Percentiles rank a stretch among this genome's conserved stretches.
Conservation (phyloP, 441 rosid genomes). For the Geranium incanum region DNA sequence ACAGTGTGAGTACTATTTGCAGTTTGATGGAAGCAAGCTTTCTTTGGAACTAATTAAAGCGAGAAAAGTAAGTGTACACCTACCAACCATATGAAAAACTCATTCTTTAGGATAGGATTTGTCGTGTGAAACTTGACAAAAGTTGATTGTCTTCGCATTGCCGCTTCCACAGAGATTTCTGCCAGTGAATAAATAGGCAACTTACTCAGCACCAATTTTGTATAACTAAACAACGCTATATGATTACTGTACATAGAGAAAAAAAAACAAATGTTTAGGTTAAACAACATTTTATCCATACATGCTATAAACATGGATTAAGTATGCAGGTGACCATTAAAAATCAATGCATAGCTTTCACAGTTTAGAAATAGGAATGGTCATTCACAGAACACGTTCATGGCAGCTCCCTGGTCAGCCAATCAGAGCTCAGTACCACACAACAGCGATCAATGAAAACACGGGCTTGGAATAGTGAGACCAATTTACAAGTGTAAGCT, state of each 20-base stretch:
- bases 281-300: background rate
- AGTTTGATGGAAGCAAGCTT: background rate
- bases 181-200: constrained; percentile 22
- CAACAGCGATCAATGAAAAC: background rate
- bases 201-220: background rate
- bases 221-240: background rate
- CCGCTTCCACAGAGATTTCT: constrained; percentile 46
- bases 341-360: background rate
- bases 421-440: too few species aligned
- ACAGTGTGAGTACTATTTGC: background rate
- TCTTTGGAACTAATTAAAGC: background rate
- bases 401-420: too few species aligned
- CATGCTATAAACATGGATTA: background rate
- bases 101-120: constrained; percentile 46
- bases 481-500: background rate
- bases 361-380: background rate
- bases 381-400: too few species aligned
- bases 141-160: constrained; percentile 61
- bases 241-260: too few species aligned
- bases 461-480: background rate
- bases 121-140: constrained; percentile 59
- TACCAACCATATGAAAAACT: constrained; percentile 78
- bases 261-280: too few species aligned
- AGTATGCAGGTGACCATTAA: background rate
- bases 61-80: constrained; percentile 20